phyloP scores from a whole-genome alignment of 768 basidiomycete species.

The Asterophora parasitica region DNA sequence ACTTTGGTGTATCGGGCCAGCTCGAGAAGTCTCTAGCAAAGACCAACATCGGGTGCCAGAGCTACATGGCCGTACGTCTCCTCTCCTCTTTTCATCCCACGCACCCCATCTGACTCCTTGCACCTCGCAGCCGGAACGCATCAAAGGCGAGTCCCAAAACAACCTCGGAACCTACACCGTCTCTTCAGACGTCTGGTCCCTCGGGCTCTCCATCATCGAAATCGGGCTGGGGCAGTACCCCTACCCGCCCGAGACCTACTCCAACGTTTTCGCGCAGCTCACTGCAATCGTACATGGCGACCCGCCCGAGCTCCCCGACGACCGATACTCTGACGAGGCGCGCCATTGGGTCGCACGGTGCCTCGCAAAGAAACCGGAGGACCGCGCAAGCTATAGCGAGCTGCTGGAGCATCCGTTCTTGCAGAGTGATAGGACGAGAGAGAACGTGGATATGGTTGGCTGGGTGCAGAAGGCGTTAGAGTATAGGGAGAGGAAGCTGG shows the following conservation, averaged over 20 bases:
- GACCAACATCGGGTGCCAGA: conserved; percentile 98
- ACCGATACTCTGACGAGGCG: conserved; percentile 61
- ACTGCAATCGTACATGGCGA: conserved; percentile 97
- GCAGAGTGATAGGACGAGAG: conserved; percentile 44
- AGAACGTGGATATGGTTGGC: conserved; percentile 73
- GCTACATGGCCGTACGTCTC: conserved; percentile 89
- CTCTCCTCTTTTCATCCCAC: conserved; percentile 1
- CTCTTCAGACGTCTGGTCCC: conserved; percentile 96
- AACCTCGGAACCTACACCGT: conserved; percentile 89
- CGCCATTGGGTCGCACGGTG: conserved; percentile 81
- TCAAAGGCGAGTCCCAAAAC: conserved; percentile 89
- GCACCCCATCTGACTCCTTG: conserved; percentile 1
- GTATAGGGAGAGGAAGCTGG: conserved; percentile 12
- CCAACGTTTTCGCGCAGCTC: conserved; percentile 92
- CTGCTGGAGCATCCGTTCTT: conserved; percentile 84
- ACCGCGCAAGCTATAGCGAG: conserved; percentile 78
- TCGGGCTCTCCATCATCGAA: conserved; percentile 92
- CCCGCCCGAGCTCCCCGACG: conserved; percentile 78
- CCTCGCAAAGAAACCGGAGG: conserved; percentile 73
- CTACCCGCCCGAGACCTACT: conserved; percentile 96
- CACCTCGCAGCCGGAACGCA: conserved; percentile 82
- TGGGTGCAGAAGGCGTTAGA: conserved; percentile 67
- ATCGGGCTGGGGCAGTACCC: conserved; percentile 88
- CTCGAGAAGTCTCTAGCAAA: conserved; percentile 94
- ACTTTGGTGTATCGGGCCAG: conserved; percentile 99